Conservation (phyloP, 2,329 filamentous ascomycete species). For the Sclerotinia sclerotiorum region DNA sequence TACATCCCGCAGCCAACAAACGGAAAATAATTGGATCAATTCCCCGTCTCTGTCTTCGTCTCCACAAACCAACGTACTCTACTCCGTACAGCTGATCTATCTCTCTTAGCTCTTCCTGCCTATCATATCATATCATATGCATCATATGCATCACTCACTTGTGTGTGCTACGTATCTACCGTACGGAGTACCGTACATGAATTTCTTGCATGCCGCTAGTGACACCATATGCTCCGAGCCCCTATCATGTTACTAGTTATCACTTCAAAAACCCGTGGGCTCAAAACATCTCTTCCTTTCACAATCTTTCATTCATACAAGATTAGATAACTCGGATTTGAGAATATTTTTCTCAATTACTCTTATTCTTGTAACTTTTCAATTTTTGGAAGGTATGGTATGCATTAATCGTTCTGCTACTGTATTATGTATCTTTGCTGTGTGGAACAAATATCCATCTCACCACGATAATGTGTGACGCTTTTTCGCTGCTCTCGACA, state of each 20-base stretch:
- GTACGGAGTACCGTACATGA: not conserved
- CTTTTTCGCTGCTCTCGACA: too few species aligned
- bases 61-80: too few species aligned
- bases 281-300: not conserved
- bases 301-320: not conserved
- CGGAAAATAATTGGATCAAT: not conserved
- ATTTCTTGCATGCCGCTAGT: not conserved
- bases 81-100: not conserved
- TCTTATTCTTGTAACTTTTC: not conserved
- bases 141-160: not conserved
- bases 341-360: not conserved
- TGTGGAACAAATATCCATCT: not conserved
- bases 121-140: not conserved
- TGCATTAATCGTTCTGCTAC: not conserved
- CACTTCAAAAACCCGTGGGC: not conserved
- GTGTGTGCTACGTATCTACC: not conserved
- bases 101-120: not conserved
- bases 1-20: not conserved
- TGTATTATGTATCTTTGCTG: not conserved
- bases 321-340: not conserved
- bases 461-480: slow-evolving; percentile 10
- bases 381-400: not conserved
- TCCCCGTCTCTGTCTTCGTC: too few species aligned
- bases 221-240: not conserved
- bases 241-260: not conserved